These are phyloP conservation scores for Heterobasidion parviporum DNA, from an alignment of 1,284 basidiomycete species.

Conservation along the genomic window DNA sequence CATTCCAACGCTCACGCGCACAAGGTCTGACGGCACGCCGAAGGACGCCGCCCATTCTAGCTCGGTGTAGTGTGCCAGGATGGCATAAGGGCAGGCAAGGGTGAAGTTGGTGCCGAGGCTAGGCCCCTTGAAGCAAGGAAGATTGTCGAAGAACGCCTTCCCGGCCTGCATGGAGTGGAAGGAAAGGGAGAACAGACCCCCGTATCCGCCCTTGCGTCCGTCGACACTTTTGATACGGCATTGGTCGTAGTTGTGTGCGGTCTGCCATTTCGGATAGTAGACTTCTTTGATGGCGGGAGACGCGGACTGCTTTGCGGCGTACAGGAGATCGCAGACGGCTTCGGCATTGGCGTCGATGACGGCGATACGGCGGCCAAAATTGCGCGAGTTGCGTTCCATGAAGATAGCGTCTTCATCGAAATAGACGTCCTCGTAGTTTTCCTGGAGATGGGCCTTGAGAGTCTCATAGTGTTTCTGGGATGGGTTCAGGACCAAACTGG, in stretches of 20 bases:
- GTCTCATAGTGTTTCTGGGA: slow-evolving; percentile 55
- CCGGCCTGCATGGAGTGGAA: slow-evolving; percentile 70
- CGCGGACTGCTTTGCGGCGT: slow-evolving; percentile 39
- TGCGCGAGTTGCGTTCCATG: slow-evolving; percentile 96
- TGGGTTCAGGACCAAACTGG: slow-evolving; percentile 83
- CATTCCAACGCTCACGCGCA: slow-evolving; percentile 87
- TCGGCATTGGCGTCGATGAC: slow-evolving; percentile 82
- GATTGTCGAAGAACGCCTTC: slow-evolving; percentile 79
- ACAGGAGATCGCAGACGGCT: slow-evolving; percentile 76
- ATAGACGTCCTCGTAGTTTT: slow-evolving; percentile 79
- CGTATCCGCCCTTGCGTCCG: slow-evolving; percentile 59
- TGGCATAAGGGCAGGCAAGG: slow-evolving; percentile 86
- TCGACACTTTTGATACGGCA: slow-evolving; percentile 34
- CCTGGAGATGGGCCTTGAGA: slow-evolving; percentile 56
- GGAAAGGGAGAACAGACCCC: slow-evolving; percentile 88
- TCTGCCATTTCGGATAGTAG: slow-evolving; percentile 85
- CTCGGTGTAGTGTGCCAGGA: slow-evolving; percentile 90
- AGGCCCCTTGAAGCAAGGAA: slow-evolving; percentile 86
- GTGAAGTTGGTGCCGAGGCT: slow-evolving; percentile 96
- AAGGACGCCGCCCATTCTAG: slow-evolving; percentile 86
- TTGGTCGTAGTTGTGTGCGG: slow-evolving; percentile 64
- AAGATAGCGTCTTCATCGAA: slow-evolving; percentile 92
- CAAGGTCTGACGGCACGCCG: slow-evolving; percentile 81
- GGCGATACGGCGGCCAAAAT: slow-evolving; percentile 75
- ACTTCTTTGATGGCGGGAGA: slow-evolving; percentile 60